Evolutionary conservation across 2,329 filamentous ascomycete species (phyloP).

Genomic region (Dryadomyces sulphureus): DNA sequence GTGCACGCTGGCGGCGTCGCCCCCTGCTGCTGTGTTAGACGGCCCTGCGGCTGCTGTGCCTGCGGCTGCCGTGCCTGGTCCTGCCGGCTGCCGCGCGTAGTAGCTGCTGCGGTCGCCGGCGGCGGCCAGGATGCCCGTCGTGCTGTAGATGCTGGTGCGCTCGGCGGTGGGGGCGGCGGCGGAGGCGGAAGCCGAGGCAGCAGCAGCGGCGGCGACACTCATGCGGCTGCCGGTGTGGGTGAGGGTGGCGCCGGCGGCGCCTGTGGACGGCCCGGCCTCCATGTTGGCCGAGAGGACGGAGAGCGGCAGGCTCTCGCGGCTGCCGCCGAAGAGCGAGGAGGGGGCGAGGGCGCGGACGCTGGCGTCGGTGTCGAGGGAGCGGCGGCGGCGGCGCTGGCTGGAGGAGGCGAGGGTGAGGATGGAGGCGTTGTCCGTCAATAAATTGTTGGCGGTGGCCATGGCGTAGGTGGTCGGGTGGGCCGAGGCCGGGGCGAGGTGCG

Average conservation of each 20-base stretch:
- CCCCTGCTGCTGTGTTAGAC: neutral
- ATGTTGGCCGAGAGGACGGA: constrained; percentile 63
- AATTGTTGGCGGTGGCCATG: constrained; percentile 66
- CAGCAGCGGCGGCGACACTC: constrained; percentile 15
- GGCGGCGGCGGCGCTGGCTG: constrained; percentile 59
- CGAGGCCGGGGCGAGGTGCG: constrained; percentile 36
- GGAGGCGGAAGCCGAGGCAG: no score
- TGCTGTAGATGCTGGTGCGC: constrained; percentile 70
- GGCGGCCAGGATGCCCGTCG: constrained; percentile 45
- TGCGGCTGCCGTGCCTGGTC: constrained; percentile 17
- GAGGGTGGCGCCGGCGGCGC: constrained; percentile 22
- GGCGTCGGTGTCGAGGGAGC: constrained; percentile 74
- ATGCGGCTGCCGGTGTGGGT: constrained; percentile 17
- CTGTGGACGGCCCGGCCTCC: constrained; percentile 23
- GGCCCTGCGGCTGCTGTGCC: no score
- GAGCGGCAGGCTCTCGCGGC: constrained; percentile 63
- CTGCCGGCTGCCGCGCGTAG: constrained; percentile 35
- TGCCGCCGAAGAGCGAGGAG: constrained; percentile 68
- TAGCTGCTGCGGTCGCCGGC: constrained; percentile 62
- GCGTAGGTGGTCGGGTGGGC: constrained; percentile 56
- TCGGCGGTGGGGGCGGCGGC: no score
- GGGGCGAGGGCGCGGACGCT: constrained; percentile 75
- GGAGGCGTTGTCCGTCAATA: constrained; percentile 73
- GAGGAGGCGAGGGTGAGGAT: constrained; percentile 75
- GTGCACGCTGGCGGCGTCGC: constrained; percentile 57